Evolutionary conservation across 2,329 filamentous ascomycete genomes (phyloP).

Genomic region (Trichoderma brevicompactum): DNA sequence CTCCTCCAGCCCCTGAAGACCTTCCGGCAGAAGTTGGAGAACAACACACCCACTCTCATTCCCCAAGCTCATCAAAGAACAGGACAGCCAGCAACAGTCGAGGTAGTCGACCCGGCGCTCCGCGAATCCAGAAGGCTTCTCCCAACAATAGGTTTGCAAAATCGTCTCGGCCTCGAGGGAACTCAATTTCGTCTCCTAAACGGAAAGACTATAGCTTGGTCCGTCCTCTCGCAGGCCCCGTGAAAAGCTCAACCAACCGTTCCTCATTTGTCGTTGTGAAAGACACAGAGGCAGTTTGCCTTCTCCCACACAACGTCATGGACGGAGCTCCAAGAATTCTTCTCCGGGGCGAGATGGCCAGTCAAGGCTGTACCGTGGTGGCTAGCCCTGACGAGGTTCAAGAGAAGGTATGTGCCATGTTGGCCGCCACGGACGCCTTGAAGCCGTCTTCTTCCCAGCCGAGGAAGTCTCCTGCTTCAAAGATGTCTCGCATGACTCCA

Average conservation of each 20-base stretch:
- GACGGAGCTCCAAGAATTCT: constrained; percentile 11
- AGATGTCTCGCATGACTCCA: constrained; percentile 38
- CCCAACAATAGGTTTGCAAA: constrained; percentile 22
- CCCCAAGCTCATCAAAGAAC: neutral
- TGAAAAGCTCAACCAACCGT: constrained; percentile 31
- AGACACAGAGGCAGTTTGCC: constrained; percentile 1
- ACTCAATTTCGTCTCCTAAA: constrained; percentile 30
- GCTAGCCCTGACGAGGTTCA: constrained; percentile 38
- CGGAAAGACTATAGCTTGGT: constrained; percentile 30
- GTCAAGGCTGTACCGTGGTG: neutral
- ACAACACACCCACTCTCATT: neutral
- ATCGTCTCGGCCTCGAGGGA: neutral
- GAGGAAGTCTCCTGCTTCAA: constrained; percentile 31
- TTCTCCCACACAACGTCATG: constrained; percentile 21
- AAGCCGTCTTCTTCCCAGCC: constrained; percentile 38
- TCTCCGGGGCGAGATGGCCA: neutral
- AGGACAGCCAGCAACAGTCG: neutral
- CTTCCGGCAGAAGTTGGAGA: constrained; percentile 1
- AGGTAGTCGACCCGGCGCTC: constrained; percentile 12
- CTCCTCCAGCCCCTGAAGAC: constrained; percentile 1
- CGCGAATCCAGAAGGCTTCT: constrained; percentile 30
- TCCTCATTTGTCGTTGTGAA: constrained; percentile 30
- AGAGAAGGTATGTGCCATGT: constrained; percentile 44
- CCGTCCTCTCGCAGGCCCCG: constrained; percentile 30
- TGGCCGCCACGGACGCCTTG: constrained; percentile 43